These are phyloP conservation scores for Pulveroboletus sp. DNA, from an alignment of 768 basidiomycete species.

Conservation along the genomic window DNA sequence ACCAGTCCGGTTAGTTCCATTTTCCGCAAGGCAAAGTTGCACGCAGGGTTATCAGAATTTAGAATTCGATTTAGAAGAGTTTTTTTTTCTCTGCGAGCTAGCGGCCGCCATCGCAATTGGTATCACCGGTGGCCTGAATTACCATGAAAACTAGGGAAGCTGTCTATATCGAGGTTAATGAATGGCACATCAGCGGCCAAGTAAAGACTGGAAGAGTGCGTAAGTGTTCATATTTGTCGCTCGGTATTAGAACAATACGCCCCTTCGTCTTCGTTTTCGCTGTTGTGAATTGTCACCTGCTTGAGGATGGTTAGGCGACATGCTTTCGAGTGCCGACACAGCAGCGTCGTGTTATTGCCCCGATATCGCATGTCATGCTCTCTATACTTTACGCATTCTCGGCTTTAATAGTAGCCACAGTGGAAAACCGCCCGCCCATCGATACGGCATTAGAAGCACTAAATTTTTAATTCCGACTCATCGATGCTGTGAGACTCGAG, in stretches of 20 bases:
- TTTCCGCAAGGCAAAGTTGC: slow-evolving; percentile 12
- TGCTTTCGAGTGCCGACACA: background rate
- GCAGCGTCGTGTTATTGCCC: background rate
- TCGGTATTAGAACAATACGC: background rate
- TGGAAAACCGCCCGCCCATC: slow-evolving; percentile 1
- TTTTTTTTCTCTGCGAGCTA: too few relatives aligned
- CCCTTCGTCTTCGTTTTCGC: background rate
- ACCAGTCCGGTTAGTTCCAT: slow-evolving; percentile 19
- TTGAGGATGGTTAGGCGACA: background rate
- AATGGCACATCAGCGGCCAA: background rate
- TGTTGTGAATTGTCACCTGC: background rate
- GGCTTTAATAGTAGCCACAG: background rate
- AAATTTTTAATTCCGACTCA: background rate
- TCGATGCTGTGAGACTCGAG: background rate
- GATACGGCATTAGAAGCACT: background rate
- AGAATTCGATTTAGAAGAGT: too few relatives aligned
- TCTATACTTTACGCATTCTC: background rate
- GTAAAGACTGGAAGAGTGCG: background rate
- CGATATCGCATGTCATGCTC: background rate
- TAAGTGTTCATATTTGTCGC: background rate
- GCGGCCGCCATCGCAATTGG: too few relatives aligned
- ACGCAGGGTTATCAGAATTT: background rate
- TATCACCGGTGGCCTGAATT: background rate
- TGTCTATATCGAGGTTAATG: slow-evolving; percentile 9
- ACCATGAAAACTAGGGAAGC: background rate